Base-by-base conservation (phyloP, 2,329 filamentous ascomycete species). In the Eurotiales sp. region DNA sequence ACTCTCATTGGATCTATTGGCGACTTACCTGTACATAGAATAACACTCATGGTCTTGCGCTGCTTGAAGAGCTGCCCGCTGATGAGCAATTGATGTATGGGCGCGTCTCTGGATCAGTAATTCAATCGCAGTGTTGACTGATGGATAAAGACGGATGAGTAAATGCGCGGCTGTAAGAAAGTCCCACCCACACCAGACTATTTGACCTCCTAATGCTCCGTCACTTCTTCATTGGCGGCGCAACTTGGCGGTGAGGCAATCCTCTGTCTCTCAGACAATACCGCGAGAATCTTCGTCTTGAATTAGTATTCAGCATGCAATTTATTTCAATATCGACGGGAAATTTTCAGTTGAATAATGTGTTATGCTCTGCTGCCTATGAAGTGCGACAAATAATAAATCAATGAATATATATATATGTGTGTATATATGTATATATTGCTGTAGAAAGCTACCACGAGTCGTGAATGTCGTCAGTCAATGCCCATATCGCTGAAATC, bases 1-100 rank as follows among this genome's bases (percentile, higher is more conserved):
- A n/a, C n/a, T n/a, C n/a, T n/a, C n/a, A n/a, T n/a, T n/a, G n/a
- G n/a, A n/a, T n/a, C n/a, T n/a, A n/a, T n/a, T n/a, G n/a, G n/a
- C 37, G 25, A 60, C 76, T 66, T 70, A 84, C 82, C 82, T 54
- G 83, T 86, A 62, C 82, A 85, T 32, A 86, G 73, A 62, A 86
- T 85, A 55, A 86, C 83, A 58, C 81, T 84, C 83, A 85, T 85
- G 17, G 19, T 46, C 21, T 41, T 44, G 46, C 27, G 30, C 40
- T 36, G 30, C 17, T 11, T 27, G 11, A 4, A 5, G 34, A 37
- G 34, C 17, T 37, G 34, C 34, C 8, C 34, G 34, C 17, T 37
- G 34, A 21, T 37, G 34, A 37, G 34, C 34, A 37, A 37, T 37
- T 37, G 34, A 17, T 37, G 34, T 4, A 19, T 17, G 15, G 15